These are phyloP conservation scores for Viola pubescens DNA, from an alignment of 441 rosid species.

Conservation along the genomic window DNA sequence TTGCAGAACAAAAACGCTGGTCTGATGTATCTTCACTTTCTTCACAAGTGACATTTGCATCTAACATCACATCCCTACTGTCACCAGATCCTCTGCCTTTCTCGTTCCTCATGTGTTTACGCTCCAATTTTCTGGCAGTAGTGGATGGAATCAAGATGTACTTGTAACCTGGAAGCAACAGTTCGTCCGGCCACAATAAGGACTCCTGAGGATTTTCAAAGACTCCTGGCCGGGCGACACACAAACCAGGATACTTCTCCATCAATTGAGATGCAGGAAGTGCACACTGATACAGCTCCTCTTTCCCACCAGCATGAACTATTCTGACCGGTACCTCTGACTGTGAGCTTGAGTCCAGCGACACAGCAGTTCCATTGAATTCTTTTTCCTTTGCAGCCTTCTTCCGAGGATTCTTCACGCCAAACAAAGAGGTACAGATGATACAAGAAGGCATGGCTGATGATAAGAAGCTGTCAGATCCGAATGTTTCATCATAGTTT, in stretches of 20 bases:
- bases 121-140: conserved; percentile 41
- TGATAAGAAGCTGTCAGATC: conserved; percentile 18
- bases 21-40: conserved; percentile 21
- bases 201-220: conserved; percentile 40
- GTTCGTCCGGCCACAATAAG: conserved; percentile 38
- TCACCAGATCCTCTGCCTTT: conserved; percentile 14
- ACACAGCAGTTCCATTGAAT: conserved; percentile 16
- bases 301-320: conserved; percentile 50
- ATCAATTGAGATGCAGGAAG: conserved; percentile 41
- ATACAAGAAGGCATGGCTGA: conserved; percentile 23
- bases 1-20: conserved; percentile 35
- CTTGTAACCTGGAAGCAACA: conserved; percentile 42
- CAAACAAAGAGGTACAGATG: conserved; percentile 22
- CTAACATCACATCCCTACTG: conserved; percentile 19
- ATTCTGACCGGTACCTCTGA: conserved; percentile 42
- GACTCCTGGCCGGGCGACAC: conserved; percentile 49
- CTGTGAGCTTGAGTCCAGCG: conserved; percentile 20
- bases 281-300: conserved; percentile 34
- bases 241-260: conserved; percentile 54
- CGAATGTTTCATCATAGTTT: conserved; percentile 9
- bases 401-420: conserved; percentile 12
- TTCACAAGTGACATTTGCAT: conserved; percentile 35
- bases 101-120: conserved; percentile 18
- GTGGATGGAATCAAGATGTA: conserved; percentile 42
- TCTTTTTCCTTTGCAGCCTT: conserved; percentile 14